Percentiles rank a stretch among this genome's conserved stretches.
Conservation (phyloP, 2,329 filamentous ascomycete species). For the Gnomoniopsis sp. region DNA sequence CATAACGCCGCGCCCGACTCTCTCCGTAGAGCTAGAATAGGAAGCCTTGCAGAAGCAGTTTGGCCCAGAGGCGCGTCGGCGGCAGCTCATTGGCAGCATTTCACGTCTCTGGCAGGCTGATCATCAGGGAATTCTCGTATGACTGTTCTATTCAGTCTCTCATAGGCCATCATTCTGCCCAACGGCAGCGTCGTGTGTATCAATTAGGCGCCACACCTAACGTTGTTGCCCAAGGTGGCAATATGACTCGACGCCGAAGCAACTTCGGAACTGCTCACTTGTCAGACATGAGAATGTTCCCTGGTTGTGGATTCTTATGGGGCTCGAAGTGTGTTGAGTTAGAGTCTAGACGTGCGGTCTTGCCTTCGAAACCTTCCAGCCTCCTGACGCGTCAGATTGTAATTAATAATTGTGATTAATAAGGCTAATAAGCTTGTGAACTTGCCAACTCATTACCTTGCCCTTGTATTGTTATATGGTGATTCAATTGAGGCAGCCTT, state of each 20-base stretch:
- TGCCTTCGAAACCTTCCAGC: too few relatives aligned
- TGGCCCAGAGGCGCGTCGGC: conserved; percentile 25
- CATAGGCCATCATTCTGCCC: conserved; percentile 17
- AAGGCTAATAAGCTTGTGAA: too few relatives aligned
- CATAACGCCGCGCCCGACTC: too few relatives aligned
- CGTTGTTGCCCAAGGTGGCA: conserved; percentile 17
- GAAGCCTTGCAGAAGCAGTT: conserved; percentile 19
- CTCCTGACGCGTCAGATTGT: too few relatives aligned
- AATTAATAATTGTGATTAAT: too few relatives aligned
- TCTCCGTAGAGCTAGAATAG: background rate
- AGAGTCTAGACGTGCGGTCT: background rate
- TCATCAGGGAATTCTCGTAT: conserved; percentile 24
- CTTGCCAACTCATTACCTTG: too few relatives aligned
- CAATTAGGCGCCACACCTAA: conserved; percentile 18
- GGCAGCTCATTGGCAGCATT: background rate
- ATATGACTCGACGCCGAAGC: conserved; percentile 20
- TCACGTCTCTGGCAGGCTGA: conserved; percentile 21
- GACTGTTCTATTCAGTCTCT: conserved; percentile 19
- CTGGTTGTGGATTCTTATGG: conserved; percentile 26
- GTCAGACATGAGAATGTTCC: conserved; percentile 29
- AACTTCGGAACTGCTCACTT: conserved; percentile 21
- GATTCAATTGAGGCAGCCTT: too few relatives aligned
- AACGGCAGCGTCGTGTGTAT: conserved; percentile 3
- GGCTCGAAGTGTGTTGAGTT: conserved; percentile 24
- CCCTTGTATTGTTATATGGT: too few relatives aligned